Percentiles rank a stretch among this genome's conserved stretches.
These are phyloP conservation scores for Ambispora gerdemannii DNA, from an alignment of 192 early-diverging fungal genomes.

Conservation along the genomic window DNA sequence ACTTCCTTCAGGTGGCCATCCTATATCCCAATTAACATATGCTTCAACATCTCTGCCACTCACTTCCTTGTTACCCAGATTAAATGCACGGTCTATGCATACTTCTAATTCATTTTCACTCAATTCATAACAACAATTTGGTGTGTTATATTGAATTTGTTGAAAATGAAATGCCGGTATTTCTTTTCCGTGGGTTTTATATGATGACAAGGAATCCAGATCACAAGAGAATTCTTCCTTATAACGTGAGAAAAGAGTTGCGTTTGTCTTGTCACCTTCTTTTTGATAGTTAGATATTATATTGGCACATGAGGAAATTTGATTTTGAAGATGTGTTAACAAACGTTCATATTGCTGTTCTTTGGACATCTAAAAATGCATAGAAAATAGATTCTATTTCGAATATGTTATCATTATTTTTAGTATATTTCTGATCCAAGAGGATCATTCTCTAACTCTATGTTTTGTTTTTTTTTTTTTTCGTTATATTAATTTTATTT, in stretches of 20 bases:
- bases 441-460: no score
- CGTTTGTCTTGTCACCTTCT: slow-evolving; percentile 46
- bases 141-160: slow-evolving; percentile 52
- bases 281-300: slow-evolving; percentile 44
- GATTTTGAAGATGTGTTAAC: slow-evolving; percentile 46
- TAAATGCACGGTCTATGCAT: slow-evolving; percentile 52
- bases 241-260: slow-evolving; percentile 53
- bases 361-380: slow-evolving; percentile 39
- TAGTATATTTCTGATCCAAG: slow-evolving; percentile 7
- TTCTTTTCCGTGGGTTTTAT: slow-evolving; percentile 36
- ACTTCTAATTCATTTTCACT: slow-evolving; percentile 66
- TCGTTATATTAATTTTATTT: no score
- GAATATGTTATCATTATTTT: slow-evolving; percentile 15
- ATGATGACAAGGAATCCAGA: slow-evolving; percentile 46
- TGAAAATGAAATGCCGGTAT: slow-evolving; percentile 53
- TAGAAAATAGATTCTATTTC: slow-evolving; percentile 25
- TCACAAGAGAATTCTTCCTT: slow-evolving; percentile 60
- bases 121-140: slow-evolving; percentile 52
- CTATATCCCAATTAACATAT: slow-evolving; percentile 69
- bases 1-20: slow-evolving; percentile 65
- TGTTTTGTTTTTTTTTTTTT: no score
- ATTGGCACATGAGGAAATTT: slow-evolving; percentile 52
- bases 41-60: slow-evolving; percentile 56
- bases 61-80: slow-evolving; percentile 54
- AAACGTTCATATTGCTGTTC: slow-evolving; percentile 48